phyloP scores from a whole-genome alignment of 2,329 filamentous ascomycete species.

The Pleoardoris graminearum region DNA sequence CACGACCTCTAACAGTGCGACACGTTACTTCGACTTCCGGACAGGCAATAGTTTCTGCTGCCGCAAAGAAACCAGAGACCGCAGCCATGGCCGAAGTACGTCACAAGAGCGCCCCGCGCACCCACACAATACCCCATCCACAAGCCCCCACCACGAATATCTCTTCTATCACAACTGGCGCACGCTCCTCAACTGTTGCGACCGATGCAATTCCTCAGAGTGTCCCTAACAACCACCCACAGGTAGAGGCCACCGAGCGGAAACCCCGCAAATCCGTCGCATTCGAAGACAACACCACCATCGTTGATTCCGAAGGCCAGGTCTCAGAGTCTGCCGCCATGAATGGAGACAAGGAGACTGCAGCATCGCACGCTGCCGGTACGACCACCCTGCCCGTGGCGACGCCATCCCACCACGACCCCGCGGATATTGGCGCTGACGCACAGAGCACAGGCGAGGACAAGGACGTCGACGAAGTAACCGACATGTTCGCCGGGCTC shows the following conservation, averaged over 20 bases:
- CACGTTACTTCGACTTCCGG: neutral
- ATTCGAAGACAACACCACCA: constrained; percentile 83
- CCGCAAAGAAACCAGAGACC: constrained; percentile 24
- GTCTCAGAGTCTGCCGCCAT: constrained; percentile 73
- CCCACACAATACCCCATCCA: constrained; percentile 26
- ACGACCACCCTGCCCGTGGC: constrained; percentile 5
- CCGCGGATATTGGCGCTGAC: constrained; percentile 21
- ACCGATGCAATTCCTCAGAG: neutral
- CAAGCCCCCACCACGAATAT: neutral
- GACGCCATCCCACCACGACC: neutral
- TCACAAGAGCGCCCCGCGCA: constrained; percentile 31
- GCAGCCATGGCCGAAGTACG: constrained; percentile 59
- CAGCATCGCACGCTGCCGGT: constrained; percentile 67
- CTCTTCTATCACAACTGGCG: neutral
- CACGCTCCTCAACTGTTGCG: neutral
- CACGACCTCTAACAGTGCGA: neutral
- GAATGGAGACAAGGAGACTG: constrained; percentile 77
- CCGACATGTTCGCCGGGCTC: constrained; percentile 64
- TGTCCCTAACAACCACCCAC: neutral
- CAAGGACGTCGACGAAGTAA: constrained; percentile 53
- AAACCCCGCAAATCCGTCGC: constrained; percentile 91
- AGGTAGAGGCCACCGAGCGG: constrained; percentile 54
- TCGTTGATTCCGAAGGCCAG: constrained; percentile 88
- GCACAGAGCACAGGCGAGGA: constrained; percentile 46
- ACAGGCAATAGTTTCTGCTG: constrained; percentile 3